Base-by-base conservation (phyloP, 2,329 filamentous ascomycete species). In the Trichophaea hybrida region DNA sequence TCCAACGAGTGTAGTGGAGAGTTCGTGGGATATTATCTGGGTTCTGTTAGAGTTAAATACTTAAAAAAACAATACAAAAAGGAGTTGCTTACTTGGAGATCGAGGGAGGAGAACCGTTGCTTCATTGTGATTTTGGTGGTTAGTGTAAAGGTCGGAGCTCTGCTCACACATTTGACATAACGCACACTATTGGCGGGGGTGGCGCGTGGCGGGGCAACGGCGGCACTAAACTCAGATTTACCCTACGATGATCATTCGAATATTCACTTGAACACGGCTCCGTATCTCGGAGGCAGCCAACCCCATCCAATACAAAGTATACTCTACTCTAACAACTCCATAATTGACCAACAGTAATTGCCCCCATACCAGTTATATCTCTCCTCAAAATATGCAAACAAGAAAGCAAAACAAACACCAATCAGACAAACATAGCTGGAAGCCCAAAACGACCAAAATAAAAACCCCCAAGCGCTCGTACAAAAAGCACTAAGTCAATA, bases 1-100 rank as follows among this genome's bases (percentile, higher is more conserved):
- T 61, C 82, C 81, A 60, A 85, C 81, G 57, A 98, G 79, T 65
- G 79, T 80, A 64, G 80, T 76, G 61, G 88, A 84, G 64, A 98
- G 85, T 79, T 98, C 93, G 72, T 94, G 88, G 59, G 89, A 86
- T 70, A 97, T 94, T 73, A 94, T 88, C 88, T 94, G 69, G 8
- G 56, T 24, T 17, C 17, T 8, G 46, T 31, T 54, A 52, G 50
- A 62, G 56, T 65, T 59, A 12, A 7, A 24, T 24, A 24, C 24
- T 24, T 24, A 3, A 24, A 24, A 24, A 24, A 44, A 40, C 31
- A 37, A 13, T 8, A n/a, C 49, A 44, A 35, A 15, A 33, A 15
- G 2, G 54, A 15, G n/a, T 2, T 8, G 58, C 58, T 51, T 70
- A 82, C 83, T 75, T 84, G 85, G 68, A 88, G 84, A 70, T 88